Base-by-base conservation (phyloP, 192 early-diverging fungal genomes). In the Helicostylum pulchrum region DNA sequence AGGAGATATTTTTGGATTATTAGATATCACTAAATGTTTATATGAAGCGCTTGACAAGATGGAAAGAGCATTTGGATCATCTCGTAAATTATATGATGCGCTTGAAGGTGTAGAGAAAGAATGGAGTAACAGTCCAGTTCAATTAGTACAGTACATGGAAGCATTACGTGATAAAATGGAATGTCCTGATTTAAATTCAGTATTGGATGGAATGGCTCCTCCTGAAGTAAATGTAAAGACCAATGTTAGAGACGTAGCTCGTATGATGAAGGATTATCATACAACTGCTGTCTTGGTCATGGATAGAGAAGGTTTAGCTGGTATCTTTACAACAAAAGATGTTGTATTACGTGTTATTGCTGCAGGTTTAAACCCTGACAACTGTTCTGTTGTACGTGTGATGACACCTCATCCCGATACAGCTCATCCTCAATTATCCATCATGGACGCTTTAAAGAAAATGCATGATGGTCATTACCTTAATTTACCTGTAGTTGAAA, bases 341-440 rank as follows among this genome's bases (percentile, higher is more conserved):
- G 84, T 94, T 55, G 92, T 94, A 44, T 83, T 94, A 52, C 86
- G 92, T 60, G 92, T 94, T 19, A 89, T 94, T 65, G 92, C 92
- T 34, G 92, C 91, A 65, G 86, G 90, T 15, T 76, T 97, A 53
- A 89, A 94, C 69, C 94, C 97, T 63, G 80, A 80, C 53, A 92
- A 86, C 26, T 96, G 94, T 69, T 88, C 89, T 49, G 95, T 99
- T 43, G 92, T 96, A 23, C 89, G 95, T 67, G 97, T 99, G 12
- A 99, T 99, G 97, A 94, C 92, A 7, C 92, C 92, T 56, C 87
- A 94, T 60, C 92, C 92, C 7, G 91, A 94, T 76, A 88, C 88
- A 8, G 88, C 87, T 23, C 63, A 83, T 39, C 78, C 88, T 32
- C 66, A 79, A 61, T 90, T 85, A 53, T 84, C 88, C 59, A 89